Base-by-base conservation (phyloP, 208 protist species). In the Acanthamoeba triangularis region DNA sequence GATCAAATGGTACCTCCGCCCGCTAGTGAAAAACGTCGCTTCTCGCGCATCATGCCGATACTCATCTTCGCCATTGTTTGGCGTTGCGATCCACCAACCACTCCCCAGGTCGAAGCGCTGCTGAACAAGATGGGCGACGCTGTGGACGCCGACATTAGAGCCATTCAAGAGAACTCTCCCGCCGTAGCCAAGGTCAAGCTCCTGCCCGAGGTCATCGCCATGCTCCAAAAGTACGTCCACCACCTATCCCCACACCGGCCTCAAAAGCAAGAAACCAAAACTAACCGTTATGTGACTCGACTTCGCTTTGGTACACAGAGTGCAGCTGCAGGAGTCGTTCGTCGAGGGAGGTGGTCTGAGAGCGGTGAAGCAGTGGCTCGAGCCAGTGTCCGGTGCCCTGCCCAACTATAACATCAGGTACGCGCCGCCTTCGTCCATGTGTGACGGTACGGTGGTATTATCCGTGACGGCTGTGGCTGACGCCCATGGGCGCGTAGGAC, bases 81-180 rank as follows among this genome's bases (percentile, higher is more conserved):
- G 37, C 37, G n/a, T 41, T 41, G 37, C 3, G 37, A 41, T 4
- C 37, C 37, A 3, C 37, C 37, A 41, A 41, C 37, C 37, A 20
- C 49, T 54, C 49, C 49, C 11, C 69, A 78, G 30, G 37, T 82
- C 74, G 88, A 69, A 28, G 35, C 88, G 8, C 49, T 80, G 7
- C 1, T 93, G 25, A 33, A 78, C 54, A 93, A 93, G 88, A 93
- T 93, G 88, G 88, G 18, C 7, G 88, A 93, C 6, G 88, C 88
- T 41, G 88, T 52, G 10, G 65, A 80, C 14, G 61, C 41, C 37
- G 88, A 93, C 44, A 33, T 93, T 16, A 41, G 30, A 25, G 88
- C 88, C 44, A 74, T 54, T 61, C 18, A 54, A 25, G 44, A 93
- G 44, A 41, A 41, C 11, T 33, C n/a, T 8, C 54, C 65, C 28